Evolutionary conservation across 805 yeast species (phyloP), one percentile per base, ranked within the genome.

Genomic region (Kuraishia piskuri): DNA sequence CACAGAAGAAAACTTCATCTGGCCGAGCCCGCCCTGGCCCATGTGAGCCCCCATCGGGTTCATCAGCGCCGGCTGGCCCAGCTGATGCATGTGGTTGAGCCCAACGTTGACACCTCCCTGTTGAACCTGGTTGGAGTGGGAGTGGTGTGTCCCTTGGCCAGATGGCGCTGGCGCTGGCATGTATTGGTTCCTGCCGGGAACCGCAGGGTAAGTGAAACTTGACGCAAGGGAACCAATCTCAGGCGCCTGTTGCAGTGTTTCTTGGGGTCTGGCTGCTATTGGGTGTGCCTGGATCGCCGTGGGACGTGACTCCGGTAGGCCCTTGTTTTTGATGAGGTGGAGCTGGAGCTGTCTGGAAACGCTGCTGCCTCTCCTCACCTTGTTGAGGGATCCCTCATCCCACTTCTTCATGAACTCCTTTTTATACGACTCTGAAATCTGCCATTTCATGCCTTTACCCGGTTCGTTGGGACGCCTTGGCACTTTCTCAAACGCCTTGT

Each of bases 391-490:
- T 17, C 96, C 96, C 56, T 79, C 83, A 55, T 80, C 81, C 71
- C 91, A 83, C 71, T 90, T 88, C 59, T 78, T 80, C 65, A 91
- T 69, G 62, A 91, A 91, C 58, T 94, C 99, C 48, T 83, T 84
- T 62, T 86, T 84, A 67, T 87, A 92, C 50, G 83, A 73, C 46
- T 89, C 94, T 57, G 90, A 83, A 55, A 94, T 91, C 71, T 90
- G 95, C 99, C 99, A 94, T 70, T 94, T 94, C 96, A 94, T 92
- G 58, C 99, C 98, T 68, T 94, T 94, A 19, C 99, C 99, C 0
- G 98, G 97, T 71, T 94, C 98, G 67, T 90, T 86, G 26, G 96
- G 91, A 65, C 88, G 81, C 63, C 99, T 79, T 46, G 98, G 97
- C 22, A 92, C 97, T 70, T 94, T 94, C 63, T 92, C 98, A 71